Evolutionary conservation across 2,329 filamentous ascomycete genomes (phyloP), one percentile per base, ranked within the genome.

Genomic region (Fusarium sp.): DNA sequence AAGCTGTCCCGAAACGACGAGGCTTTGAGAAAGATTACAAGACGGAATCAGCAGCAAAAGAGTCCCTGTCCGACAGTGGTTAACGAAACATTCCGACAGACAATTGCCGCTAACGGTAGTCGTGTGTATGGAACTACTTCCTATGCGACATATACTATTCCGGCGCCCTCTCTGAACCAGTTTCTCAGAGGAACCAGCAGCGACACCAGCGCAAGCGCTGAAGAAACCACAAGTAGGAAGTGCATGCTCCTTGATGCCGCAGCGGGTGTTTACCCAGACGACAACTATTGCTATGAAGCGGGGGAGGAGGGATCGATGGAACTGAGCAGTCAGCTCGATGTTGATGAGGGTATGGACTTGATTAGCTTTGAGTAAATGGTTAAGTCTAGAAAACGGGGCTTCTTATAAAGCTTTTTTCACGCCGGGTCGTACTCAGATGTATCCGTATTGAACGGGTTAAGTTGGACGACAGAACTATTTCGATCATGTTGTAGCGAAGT

Each of bases 1-100:
- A 74, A 71, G 40, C 9, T 75, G 10, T 57, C 26, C 6, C 54
- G 51, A n/a, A 43, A 28, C 9, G 71, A 74, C 11, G 34, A 33
- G 15, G 26, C 17, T 17, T 39, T 65, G 10, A 43, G 26, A 26
- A 19, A 67, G 31, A 15, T 31, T 9, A 9, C 22, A 1, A 33
- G 47, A 10, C 21, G 15, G 15, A 13, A 13, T 8, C 39, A 26
- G 13, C n/a, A 11, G 7, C 49, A 36, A 4, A 7, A n/a, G 26
- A 61, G 24, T 6, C 57, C 45, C 3, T 39, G 21, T 14, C 31
- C 19, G 3, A 42, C 31, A 15, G 45, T 19, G 8, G 22, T 71
- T 15, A 43, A 19, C 2, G 49, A 57, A 9, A 55, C 19, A 1
- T 72, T 46, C 19, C 62, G 47, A 2, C 49, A 5, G 7, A 58